Evolutionary conservation across 306 rosid species (phyloP).

Genomic region (Sesbania bispinosa): DNA sequence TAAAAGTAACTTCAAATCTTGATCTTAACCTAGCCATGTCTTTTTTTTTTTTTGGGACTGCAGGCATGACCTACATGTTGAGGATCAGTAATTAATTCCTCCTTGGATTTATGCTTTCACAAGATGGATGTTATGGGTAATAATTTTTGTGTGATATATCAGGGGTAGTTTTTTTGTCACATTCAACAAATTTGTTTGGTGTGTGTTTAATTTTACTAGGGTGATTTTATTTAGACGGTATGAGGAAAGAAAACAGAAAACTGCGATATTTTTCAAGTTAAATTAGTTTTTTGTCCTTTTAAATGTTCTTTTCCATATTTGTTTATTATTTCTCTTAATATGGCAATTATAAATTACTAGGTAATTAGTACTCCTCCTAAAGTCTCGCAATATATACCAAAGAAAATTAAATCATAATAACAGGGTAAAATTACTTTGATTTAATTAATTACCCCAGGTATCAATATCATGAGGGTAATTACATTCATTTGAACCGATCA

Average conservation of each 20-base stretch:
- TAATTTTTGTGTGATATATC: constrained; percentile 15
- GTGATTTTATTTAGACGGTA: background rate
- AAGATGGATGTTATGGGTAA: constrained; percentile 20
- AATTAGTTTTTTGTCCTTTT: background rate
- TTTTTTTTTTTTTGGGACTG: background rate
- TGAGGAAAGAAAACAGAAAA: background rate
- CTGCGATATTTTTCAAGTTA: background rate
- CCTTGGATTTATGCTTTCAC: constrained; percentile 27
- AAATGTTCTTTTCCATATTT: background rate
- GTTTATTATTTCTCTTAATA: background rate
- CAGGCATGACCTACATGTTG: constrained; percentile 16
- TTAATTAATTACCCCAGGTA: background rate
- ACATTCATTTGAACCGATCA: no score
- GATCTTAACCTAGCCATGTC: background rate
- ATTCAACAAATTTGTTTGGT: background rate
- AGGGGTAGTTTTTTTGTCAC: background rate
- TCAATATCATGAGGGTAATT: no score
- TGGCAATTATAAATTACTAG: background rate
- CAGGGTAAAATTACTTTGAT: background rate
- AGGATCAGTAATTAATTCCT: constrained; percentile 7
- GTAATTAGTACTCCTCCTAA: no score
- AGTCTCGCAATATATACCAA: no score
- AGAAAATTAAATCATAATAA: background rate
- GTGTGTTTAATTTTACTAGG: background rate
- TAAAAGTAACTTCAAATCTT: background rate